phyloP scores from a whole-genome alignment of 106 monocot species.

The Chionographis japonica region DNA sequence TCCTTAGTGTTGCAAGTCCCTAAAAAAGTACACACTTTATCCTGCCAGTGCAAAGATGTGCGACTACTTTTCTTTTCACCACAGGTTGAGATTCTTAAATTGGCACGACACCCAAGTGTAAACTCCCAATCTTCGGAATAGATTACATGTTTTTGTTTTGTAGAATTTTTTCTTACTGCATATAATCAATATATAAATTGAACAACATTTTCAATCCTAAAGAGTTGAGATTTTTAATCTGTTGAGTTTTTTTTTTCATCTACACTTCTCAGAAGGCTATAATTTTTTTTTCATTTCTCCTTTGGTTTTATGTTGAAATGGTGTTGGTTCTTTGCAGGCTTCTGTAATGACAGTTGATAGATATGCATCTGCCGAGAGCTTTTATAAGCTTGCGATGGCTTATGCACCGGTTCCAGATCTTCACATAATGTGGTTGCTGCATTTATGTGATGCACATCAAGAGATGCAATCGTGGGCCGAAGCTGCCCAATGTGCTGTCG shows the following conservation, averaged over 20 bases:
- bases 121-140: no score
- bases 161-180: no score
- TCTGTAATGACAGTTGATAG: constrained; percentile 72
- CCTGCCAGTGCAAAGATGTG: no score
- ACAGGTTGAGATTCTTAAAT: no score
- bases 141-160: no score
- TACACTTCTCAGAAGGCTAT: background rate
- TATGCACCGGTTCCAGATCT: constrained; percentile 98
- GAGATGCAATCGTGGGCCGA: constrained; percentile 99
- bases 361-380: constrained; percentile 96
- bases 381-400: constrained; percentile 85
- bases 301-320: background rate
- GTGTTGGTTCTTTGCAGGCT: constrained; percentile 48
- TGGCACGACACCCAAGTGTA: no score
- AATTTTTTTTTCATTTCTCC: background rate
- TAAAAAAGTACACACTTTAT: no score
- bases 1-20: no score
- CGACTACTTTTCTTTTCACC: no score
- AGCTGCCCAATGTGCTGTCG: constrained; percentile 99
- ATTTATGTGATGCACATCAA: constrained; percentile 97
- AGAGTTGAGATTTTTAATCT: background rate
- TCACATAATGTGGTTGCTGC: constrained; percentile 96
- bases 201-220: no score
- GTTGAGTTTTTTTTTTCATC: background rate
- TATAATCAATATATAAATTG: no score